phyloP scores from a whole-genome alignment of 2,329 filamentous ascomycete species.

The Alternaria tenuissima region DNA sequence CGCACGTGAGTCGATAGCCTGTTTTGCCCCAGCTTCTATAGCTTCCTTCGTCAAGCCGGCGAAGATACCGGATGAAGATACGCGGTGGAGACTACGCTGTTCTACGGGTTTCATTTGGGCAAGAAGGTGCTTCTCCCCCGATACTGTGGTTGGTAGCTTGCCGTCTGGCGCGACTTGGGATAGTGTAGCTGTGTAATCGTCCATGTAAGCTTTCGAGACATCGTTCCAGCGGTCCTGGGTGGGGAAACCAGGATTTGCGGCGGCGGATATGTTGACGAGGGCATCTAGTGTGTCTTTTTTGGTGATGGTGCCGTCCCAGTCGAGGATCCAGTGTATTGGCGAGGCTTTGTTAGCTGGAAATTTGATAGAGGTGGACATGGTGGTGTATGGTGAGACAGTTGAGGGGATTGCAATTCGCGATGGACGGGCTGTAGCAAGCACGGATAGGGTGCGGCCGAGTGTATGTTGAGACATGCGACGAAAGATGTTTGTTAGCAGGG shows the following conservation, averaged over 20 bases:
- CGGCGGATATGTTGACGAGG: slow-evolving; percentile 51
- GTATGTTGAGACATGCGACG: neutral
- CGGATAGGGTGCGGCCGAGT: neutral
- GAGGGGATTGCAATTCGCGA: neutral
- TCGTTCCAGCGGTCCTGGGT: slow-evolving; percentile 46
- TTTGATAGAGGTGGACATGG: slow-evolving; percentile 26
- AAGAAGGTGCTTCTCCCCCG: slow-evolving; percentile 51
- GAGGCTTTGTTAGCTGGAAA: neutral
- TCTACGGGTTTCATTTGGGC: slow-evolving; percentile 51
- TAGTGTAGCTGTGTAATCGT: slow-evolving; percentile 51
- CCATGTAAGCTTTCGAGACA: slow-evolving; percentile 52
- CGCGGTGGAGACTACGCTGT: slow-evolving; percentile 51
- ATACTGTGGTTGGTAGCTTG: slow-evolving; percentile 38
- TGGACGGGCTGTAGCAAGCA: neutral
- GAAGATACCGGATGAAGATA: slow-evolving; percentile 52
- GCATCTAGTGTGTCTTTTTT: slow-evolving; percentile 55
- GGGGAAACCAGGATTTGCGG: slow-evolving; percentile 31
- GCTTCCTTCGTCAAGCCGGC: slow-evolving; percentile 43
- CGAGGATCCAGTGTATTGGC: slow-evolving; percentile 52
- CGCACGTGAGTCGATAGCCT: slow-evolving; percentile 39
- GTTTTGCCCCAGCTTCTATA: slow-evolving; percentile 35
- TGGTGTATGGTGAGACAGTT: neutral
- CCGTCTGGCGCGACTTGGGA: slow-evolving; percentile 34
- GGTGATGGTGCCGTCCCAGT: slow-evolving; percentile 60
- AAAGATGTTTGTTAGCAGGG: neutral